Conservation (phyloP, 2,329 filamentous ascomycete genomes). For the Aspergillus sergii region DNA sequence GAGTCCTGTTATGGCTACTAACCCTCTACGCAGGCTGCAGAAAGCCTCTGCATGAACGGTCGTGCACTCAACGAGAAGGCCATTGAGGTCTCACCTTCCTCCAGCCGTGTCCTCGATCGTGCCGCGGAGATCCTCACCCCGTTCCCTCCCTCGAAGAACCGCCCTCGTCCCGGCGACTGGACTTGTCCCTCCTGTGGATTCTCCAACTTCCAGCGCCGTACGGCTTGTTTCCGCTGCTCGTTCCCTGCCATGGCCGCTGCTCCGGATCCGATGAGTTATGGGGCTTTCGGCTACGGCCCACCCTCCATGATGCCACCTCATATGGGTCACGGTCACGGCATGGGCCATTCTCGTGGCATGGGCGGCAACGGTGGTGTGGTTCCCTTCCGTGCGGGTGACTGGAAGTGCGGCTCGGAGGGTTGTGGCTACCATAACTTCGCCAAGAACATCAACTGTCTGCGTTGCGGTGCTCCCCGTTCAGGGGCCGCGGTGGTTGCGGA, state of each 20-base stretch:
- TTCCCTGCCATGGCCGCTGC: constrained; percentile 91
- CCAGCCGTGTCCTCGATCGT: constrained; percentile 92
- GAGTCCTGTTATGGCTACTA: constrained; percentile 12
- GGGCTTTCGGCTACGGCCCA: constrained; percentile 60
- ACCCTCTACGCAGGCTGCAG: constrained; percentile 67
- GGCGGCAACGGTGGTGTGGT: constrained; percentile 80
- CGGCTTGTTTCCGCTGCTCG: constrained; percentile 97
- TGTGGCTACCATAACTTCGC: constrained; percentile 99
- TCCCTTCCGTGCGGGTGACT: constrained; percentile 96
- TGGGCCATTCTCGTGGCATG: constrained; percentile 64
- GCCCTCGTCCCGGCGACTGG: constrained; percentile 96
- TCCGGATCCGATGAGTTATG: constrained; percentile 74
- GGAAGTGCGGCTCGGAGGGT: constrained; percentile 97
- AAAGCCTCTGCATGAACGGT: constrained; percentile 98
- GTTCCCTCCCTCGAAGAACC: constrained; percentile 98
- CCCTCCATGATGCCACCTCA: constrained; percentile 81
- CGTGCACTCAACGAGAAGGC: constrained; percentile 98
- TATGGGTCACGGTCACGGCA: constrained; percentile 63
- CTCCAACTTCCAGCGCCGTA: constrained; percentile 98
- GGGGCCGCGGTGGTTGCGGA: constrained; percentile 93
- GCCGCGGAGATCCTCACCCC: constrained; percentile 94
- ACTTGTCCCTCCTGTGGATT: constrained; percentile 98
- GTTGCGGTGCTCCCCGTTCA: constrained; percentile 92
- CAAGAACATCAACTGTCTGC: constrained; percentile 97
- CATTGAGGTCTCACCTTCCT: constrained; percentile 96